Evolutionary conservation across 805 yeast genomes (phyloP).

Genomic region (Lipomyces starkeyi): DNA sequence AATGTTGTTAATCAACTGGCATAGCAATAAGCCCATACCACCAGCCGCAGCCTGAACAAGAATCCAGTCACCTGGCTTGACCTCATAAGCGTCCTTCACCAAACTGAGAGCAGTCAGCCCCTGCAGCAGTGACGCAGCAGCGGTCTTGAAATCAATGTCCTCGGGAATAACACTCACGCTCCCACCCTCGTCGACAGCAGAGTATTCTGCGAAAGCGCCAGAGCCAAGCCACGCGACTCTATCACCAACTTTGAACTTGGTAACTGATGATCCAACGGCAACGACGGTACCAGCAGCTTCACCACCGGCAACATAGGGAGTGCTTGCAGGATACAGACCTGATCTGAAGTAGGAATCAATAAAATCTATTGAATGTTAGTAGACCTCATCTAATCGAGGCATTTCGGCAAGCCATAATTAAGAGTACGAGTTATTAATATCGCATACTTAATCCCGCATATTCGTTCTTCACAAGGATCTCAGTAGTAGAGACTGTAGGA

Average conservation of each 20-base stretch:
- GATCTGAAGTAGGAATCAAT: constrained; percentile 77
- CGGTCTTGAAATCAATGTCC: constrained; percentile 53
- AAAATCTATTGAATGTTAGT: constrained; percentile 23
- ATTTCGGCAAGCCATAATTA: neutral
- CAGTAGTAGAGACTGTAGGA: constrained; percentile 61
- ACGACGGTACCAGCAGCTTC: constrained; percentile 66
- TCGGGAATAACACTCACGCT: constrained; percentile 57
- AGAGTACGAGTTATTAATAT: neutral
- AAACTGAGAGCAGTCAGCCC: constrained; percentile 83
- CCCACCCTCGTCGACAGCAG: constrained; percentile 47
- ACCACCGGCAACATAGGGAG: constrained; percentile 73
- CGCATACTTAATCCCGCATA: constrained; percentile 61
- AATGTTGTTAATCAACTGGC: constrained; percentile 62
- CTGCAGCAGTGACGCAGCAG: constrained; percentile 69
- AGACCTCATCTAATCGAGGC: no score
- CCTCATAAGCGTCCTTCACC: constrained; percentile 66
- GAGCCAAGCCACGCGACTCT: constrained; percentile 62
- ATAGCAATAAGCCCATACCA: constrained; percentile 79
- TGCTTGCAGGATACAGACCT: constrained; percentile 69
- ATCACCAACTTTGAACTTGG: constrained; percentile 67
- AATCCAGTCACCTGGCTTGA: constrained; percentile 71
- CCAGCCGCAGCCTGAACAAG: constrained; percentile 95
- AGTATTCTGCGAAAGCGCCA: constrained; percentile 75
- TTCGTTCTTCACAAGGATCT: constrained; percentile 72
- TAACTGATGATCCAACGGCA: constrained; percentile 65